Base-by-base conservation (phyloP, 768 basidiomycete genomes). In the Lactarius tabidus region DNA sequence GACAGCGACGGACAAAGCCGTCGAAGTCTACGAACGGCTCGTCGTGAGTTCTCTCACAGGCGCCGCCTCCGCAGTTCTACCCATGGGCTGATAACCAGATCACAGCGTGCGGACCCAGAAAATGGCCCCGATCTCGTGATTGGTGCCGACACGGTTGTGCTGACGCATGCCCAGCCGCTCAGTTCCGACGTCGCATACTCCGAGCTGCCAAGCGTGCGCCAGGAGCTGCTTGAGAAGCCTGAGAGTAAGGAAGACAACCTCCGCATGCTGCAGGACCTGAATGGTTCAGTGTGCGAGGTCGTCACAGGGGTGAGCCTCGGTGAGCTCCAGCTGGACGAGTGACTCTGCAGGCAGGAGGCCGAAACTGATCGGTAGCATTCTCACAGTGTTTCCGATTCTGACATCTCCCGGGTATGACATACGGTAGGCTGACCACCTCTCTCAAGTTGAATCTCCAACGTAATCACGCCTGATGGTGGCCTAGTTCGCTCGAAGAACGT, bases 121-220 rank as follows among this genome's bases (percentile, higher is more conserved):
- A 84, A 91, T 70, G 78, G 86, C 0, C 88, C 91, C 0, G 90
- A 92, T 75, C 80, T 94, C 17, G 91, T 94, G 36, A 91, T 93
- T 63, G 85, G 83, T 38, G 97, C 96, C 68, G 97, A 99, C 74
- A 98, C 97, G 0, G 87, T 99, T 17, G 94, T 98, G n/a, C 79
- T 99, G 48, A 89, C 88, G 5, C 90, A 90, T 70, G 81, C 84
- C 0, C 80, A 84, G 58, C 85, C 89, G 1, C 76, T 84, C 51
- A 83, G 84, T 2, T 82, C 87, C 14, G 81, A 83, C 59, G 75
- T 75, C 1, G 81, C 85, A 10, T 85, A 83, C 58, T 82, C 84
- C 14, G 78, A 86, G 15, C 75, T 83, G 10, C 82, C 84, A 2
- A 74, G 78, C 29, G 74, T 75, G 6, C 74, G 72, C 1, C 93